Evolutionary conservation across 371 early-diverging fungal genomes (phyloP), one percentile per base, ranked within the genome.

Genomic region (Apophysomyces sp.): DNA sequence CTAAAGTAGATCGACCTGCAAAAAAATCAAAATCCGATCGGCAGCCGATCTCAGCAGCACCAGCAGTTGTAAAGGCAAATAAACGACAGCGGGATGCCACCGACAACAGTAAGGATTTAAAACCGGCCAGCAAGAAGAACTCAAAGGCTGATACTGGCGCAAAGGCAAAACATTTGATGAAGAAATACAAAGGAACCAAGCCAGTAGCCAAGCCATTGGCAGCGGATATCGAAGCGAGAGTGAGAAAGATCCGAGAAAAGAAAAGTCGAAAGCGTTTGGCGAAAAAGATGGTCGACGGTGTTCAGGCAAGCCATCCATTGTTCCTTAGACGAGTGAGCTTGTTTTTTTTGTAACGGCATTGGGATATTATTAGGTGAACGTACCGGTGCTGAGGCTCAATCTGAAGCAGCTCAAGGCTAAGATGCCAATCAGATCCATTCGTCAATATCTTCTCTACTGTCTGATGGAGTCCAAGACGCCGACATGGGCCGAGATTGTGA

Each of bases 401-500:
- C 68, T 69, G 2, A 36, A 56, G 0, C 34, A 52, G 5, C 41
- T 77, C n/a, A 52, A 55, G 1, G 36, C 57, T 2, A 49, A 67
- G 5, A 37, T 81, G 4, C 52, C 58, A 0, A 63, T 70, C 5
- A 63, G 58, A 4, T 63, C 71, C 15, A 53, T 81, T 13, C 77
- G 77, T 6, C 68, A 78, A 24, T 73, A 73, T 32, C 56, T 81
- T 2, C 41, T 76, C 2, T 76, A 72, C 52, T 66, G 69, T 8
- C 37, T 81, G 29, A 63, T 76, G 7, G 68, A 76, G 27, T 69
- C 69, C 0, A 41, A 53, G 9, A 57, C 65, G 9, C 71, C 76
- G n/a, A 28, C 61, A 0, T 78, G 73, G 73, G 67, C 66, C 28
- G 62, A 37, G 5, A 55, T 81, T 26, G 58, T 66, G 34, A 58